These are phyloP conservation scores for Quercus rubra DNA, from an alignment of 306 rosid species.

Conservation along the genomic window DNA sequence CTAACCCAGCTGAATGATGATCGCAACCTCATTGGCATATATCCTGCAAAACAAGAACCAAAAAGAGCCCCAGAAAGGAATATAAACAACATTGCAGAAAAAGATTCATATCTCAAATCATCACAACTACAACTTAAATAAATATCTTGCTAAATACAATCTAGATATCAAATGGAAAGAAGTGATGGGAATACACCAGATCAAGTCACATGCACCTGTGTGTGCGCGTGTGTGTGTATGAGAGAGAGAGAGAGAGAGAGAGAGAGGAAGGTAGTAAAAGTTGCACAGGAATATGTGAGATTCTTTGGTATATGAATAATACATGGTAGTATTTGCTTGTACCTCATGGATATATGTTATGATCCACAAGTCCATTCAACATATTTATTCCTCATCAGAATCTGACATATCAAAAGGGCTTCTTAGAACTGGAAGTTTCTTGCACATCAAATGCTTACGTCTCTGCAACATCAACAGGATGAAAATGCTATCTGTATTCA, in stretches of 20 bases:
- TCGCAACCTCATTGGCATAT: slow-evolving; percentile 11
- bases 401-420: slow-evolving; percentile 33
- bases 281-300: not conserved
- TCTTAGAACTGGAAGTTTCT: slow-evolving; percentile 51
- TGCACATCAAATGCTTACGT: slow-evolving; percentile 91
- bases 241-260: not conserved
- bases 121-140: not conserved
- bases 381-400: slow-evolving; percentile 35
- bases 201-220: not conserved
- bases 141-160: not conserved
- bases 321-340: slow-evolving; percentile 19
- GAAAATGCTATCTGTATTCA: slow-evolving; percentile 69
- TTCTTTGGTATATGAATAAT: not conserved
- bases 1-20: slow-evolving; percentile 22
- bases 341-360: slow-evolving; percentile 28
- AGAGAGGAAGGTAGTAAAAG: not conserved
- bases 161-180: not conserved
- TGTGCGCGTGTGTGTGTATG: not conserved
- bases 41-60: slow-evolving; percentile 26
- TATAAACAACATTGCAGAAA: slow-evolving; percentile 7
- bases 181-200: too few relatives aligned
- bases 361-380: slow-evolving; percentile 15
- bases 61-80: slow-evolving; percentile 7
- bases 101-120: not conserved
- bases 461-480: slow-evolving; percentile 76